Percentiles rank a stretch among this genome's conserved stretches.
These are phyloP conservation scores for Leccinum boreale DNA, from an alignment of 768 basidiomycete genomes.

Conservation along the genomic window DNA sequence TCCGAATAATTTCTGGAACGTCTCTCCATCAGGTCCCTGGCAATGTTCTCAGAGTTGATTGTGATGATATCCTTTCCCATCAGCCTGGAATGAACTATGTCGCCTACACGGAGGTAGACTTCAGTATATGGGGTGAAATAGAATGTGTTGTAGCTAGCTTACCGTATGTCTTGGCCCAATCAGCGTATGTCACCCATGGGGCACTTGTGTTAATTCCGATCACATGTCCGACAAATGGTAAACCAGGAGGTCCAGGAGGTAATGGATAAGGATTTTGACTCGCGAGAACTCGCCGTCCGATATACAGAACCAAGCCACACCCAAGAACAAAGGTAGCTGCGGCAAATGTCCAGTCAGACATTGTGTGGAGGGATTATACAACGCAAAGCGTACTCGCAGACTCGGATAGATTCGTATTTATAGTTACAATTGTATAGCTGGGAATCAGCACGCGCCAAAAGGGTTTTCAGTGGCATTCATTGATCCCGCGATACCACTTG, in stretches of 20 bases:
- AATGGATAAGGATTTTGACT: not conserved
- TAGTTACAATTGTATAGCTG: too few relatives aligned
- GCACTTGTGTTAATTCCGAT: not conserved
- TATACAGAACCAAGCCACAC: too few relatives aligned
- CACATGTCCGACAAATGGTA: not conserved
- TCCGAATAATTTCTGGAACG: not conserved
- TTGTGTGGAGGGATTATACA: too few relatives aligned
- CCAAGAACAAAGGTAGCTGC: too few relatives aligned
- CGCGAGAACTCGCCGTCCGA: too few relatives aligned
- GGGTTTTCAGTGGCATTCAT: too few relatives aligned
- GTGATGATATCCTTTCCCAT: not conserved
- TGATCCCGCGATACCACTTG: too few relatives aligned
- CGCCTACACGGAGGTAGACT: not conserved
- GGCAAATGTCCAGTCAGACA: too few relatives aligned
- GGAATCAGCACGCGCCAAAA: too few relatives aligned
- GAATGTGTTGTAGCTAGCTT: not conserved
- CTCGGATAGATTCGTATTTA: too few relatives aligned
- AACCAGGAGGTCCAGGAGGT: not conserved
- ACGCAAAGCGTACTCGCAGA: too few relatives aligned
- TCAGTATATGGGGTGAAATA: not conserved
- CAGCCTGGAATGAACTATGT: not conserved
- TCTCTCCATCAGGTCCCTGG: not conserved
- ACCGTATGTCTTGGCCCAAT: not conserved
- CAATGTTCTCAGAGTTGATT: not conserved
- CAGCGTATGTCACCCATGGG: not conserved